Evolutionary conservation across 164 flowering plant species (phyloP), one percentile per base, ranked within the genome.

Genomic region (Stephania yunnanensis): DNA sequence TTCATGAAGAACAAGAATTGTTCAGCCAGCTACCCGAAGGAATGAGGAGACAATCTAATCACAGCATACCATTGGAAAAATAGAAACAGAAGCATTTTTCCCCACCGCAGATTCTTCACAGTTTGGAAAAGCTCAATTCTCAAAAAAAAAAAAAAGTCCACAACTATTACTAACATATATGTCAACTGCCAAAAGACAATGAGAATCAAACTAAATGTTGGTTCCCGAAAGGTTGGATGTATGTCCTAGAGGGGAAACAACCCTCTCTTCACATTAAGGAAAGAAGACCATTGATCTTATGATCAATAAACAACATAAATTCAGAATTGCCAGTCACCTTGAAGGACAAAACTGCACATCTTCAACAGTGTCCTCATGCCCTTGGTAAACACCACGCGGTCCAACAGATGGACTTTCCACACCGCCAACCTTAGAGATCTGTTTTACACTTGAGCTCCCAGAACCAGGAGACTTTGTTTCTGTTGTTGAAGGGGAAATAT

Each of bases 321-420:
- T 70, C 10, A 46, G 19, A 7, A 46, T 36, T 8, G 22, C 10
- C 68, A 81, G 50, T 69, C 88, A 96, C 99, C 97, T 96, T 63
- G 99, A 88, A 42, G 99, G 98, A 81, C 97, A 90, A 78, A 96
- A 96, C 78, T 92, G 86, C 78, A 96, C 99, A 84, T 96, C 99
- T 87, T 96, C 99, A 82, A 96, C 98, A 25, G 99, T 96, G 77
- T 93, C 97, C 4, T 83, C 91, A 75, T 96, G 99, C 76, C 99
- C 98, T 66, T 79, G 79, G 83, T 84, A 96, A 46, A 91, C 76
- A 31, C 95, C 97, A 19, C 99, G 88, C 22, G 99, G 90, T 75
- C 90, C 92, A 84, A 96, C 79, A 61, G 89, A 46, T 73, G 87
- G 86, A 69, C 92, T 80, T 12, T 88, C 90, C 29, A 79, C 69